phyloP scores from a whole-genome alignment of 306 rosid species.

The Malus orientalis region DNA sequence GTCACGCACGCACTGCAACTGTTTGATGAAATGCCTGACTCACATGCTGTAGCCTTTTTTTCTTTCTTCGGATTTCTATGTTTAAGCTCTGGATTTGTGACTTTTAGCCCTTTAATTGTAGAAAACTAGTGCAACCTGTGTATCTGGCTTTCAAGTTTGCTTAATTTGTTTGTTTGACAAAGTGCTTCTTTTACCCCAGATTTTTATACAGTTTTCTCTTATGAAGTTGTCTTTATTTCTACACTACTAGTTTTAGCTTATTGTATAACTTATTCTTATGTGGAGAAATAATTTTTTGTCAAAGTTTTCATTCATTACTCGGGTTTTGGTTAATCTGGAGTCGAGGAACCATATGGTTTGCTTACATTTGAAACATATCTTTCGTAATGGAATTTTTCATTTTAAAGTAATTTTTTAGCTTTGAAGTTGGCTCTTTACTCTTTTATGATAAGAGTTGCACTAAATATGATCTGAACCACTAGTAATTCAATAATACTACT shows the following conservation, averaged over 20 bases:
- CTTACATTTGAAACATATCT: background rate
- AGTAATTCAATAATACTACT: background rate
- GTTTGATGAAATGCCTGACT: conserved; percentile 28
- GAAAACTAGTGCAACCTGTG: background rate
- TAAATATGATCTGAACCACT: background rate
- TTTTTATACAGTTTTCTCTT: background rate
- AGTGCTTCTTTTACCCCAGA: background rate
- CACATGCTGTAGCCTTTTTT: background rate
- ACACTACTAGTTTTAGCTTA: background rate
- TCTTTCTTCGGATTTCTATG: background rate
- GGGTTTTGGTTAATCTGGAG: background rate
- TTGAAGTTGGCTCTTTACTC: background rate
- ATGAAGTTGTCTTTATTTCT: background rate
- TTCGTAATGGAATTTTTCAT: background rate
- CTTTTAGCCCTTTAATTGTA: background rate
- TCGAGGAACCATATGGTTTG: background rate
- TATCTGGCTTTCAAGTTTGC: background rate
- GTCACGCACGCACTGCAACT: background rate
- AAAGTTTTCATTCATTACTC: background rate
- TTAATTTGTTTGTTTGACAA: background rate
- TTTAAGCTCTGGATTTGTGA: background rate
- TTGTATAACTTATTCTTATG: background rate
- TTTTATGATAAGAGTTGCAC: background rate
- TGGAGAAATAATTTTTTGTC: background rate
- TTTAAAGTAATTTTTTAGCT: background rate